Evolutionary conservation across 192 early-diverging fungal genomes (phyloP).

Genomic region (Spizellomyces punctatus): DNA sequence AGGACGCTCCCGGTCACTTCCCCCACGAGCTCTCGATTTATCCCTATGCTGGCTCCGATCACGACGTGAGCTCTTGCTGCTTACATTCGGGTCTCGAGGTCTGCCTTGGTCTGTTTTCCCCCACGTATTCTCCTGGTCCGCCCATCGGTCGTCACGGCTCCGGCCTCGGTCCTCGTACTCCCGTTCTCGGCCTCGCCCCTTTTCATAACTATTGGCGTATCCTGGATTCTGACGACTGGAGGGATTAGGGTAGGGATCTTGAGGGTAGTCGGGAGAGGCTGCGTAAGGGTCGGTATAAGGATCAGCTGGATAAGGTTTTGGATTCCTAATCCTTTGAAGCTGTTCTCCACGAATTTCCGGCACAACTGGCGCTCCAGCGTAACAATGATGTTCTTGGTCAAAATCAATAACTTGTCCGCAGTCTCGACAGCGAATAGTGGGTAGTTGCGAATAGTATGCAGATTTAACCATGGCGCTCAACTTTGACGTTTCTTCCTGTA

Average conservation of each 20-base stretch:
- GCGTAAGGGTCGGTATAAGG: too few relatives aligned
- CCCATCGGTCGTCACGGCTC: background rate
- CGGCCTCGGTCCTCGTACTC: conserved; percentile 4
- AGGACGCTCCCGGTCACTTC: background rate
- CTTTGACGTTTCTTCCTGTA: too few relatives aligned
- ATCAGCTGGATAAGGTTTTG: background rate
- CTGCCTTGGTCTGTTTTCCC: background rate
- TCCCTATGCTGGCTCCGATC: conserved; percentile 11
- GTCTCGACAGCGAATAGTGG: conserved; percentile 23
- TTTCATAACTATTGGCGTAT: conserved; percentile 1
- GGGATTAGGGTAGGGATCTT: background rate
- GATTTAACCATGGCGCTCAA: conserved; percentile 18
- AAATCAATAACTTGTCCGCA: conserved; percentile 22
- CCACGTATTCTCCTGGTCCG: background rate
- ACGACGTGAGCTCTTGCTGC: background rate
- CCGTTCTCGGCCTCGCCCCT: background rate
- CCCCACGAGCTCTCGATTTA: conserved; percentile 2
- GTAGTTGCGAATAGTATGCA: conserved; percentile 30
- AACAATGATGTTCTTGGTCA: conserved; percentile 13
- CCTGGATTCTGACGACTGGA: background rate
- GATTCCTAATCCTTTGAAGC: background rate
- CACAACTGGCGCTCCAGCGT: background rate
- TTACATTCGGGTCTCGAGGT: background rate
- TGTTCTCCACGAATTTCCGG: background rate
- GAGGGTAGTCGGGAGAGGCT: too few relatives aligned